Evolutionary conservation across 495 filamentous ascomycete species (phyloP), one percentile per base, ranked within the genome.

Genomic region (Penicillium waksmanii): DNA sequence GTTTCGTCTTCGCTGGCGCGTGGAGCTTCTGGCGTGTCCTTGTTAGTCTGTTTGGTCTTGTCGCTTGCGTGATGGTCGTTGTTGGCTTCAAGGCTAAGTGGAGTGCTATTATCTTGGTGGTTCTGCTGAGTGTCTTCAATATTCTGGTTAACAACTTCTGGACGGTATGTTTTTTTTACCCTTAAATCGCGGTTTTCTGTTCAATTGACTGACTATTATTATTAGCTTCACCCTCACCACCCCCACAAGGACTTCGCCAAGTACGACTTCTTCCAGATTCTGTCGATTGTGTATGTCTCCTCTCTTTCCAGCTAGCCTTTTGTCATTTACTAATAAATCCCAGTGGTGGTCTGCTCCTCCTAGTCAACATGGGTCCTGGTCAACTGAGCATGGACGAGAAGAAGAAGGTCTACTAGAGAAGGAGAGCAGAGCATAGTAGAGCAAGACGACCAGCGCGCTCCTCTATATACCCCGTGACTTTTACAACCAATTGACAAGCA

Each of bases 211-310:
- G 56, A 74, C 56, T 51, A 58, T 48, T 54, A 53, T 21, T 36
- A 55, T 11, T 60, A 97, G 94, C 94, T 98, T 61, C 95, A 98
- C 77, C 89, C 92, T 56, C 92, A 96, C 80, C 95, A 98, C 81
- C 95, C 96, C 49, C 93, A 98, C 80, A 96, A 97, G 83, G 95
- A 98, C 72, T 98, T 98, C 68, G 96, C 96, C 82, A 98, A 98
- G 79, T 98, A 98, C 83, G 95, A 98, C 74, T 98, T 98, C 81
- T 98, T 98, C 87, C 95, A 98, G 81, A 96, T 98, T 70, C 81
- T 98, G 53, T 98, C 95, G 43, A 98, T 98, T 75, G 95, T 98
- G 87, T 90, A 87, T 73, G 87, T 81, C 25, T 25, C 19, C 8
- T 48, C n/a, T 5, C 15, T 46, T 2, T 25, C 6, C 17, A 19